phyloP scores from a whole-genome alignment of 306 rosid genomes.

The Hippophae rhamnoides region DNA sequence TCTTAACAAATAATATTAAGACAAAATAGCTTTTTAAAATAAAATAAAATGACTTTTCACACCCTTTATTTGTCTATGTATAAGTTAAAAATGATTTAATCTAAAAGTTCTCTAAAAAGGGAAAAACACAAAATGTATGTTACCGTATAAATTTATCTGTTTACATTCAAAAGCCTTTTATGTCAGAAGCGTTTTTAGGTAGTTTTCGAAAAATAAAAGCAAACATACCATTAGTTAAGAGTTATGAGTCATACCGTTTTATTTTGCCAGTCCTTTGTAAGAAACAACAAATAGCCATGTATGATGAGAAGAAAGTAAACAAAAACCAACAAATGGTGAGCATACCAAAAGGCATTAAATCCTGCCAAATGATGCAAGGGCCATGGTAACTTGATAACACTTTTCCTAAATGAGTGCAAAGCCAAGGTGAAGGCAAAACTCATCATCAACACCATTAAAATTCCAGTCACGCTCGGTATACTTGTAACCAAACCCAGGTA shows the following conservation, averaged over 20 bases:
- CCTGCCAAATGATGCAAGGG: conserved; percentile 58
- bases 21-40: too few relatives aligned
- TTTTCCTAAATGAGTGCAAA: conserved; percentile 56
- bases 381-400: conserved; percentile 40
- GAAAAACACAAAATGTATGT: too few relatives aligned
- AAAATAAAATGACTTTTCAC: too few relatives aligned
- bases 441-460: conserved; percentile 56
- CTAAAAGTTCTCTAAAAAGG: too few relatives aligned
- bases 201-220: background rate
- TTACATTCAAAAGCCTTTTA: too few relatives aligned
- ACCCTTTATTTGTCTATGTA: too few relatives aligned
- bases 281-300: conserved; percentile 64
- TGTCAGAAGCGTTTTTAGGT: too few relatives aligned
- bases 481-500: conserved; percentile 34
- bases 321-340: conserved; percentile 74
- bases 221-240: background rate
- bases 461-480: conserved; percentile 52
- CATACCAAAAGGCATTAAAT: conserved; percentile 88
- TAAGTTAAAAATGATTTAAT: too few relatives aligned
- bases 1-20: too few relatives aligned
- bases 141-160: too few relatives aligned
- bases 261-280: conserved; percentile 42
- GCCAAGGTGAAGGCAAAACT: conserved; percentile 64
- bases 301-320: conserved; percentile 50
- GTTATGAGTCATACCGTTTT: conserved; percentile 52